phyloP scores from a whole-genome alignment of 2,329 filamentous ascomycete species.

The Pyrenochaeta sp. region DNA sequence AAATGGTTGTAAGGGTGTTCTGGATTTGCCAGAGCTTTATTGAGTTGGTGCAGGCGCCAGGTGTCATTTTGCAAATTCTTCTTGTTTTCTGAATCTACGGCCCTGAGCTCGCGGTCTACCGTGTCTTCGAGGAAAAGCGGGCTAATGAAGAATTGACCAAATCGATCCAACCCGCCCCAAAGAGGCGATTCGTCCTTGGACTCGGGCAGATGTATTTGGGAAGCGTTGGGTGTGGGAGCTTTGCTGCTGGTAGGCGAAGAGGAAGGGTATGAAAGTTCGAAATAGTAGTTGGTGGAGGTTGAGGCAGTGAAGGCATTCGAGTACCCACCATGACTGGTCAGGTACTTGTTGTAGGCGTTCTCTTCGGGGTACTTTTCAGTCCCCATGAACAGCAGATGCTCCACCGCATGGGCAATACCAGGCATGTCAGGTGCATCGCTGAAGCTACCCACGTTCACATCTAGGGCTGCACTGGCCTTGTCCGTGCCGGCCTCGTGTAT shows the following conservation, averaged over 20 bases:
- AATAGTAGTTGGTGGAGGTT: constrained; percentile 97
- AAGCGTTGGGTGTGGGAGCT: constrained; percentile 46
- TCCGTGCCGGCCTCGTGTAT: constrained; percentile 96
- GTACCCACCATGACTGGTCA: constrained; percentile 86
- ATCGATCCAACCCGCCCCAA: constrained; percentile 85
- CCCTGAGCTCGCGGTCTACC: constrained; percentile 83
- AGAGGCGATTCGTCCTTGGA: constrained; percentile 65
- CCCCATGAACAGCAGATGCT: constrained; percentile 98
- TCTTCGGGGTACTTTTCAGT: constrained; percentile 87
- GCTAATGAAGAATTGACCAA: constrained; percentile 92
- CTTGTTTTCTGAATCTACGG: constrained; percentile 96
- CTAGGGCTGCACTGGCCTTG: constrained; percentile 93
- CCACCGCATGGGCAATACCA: constrained; percentile 93
- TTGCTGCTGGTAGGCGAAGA: constrained; percentile 62
- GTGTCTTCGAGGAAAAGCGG: constrained; percentile 87
- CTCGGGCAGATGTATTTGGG: constrained; percentile 45
- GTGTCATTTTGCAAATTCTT: constrained; percentile 93
- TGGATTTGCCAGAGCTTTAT: constrained; percentile 87
- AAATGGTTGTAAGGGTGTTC: constrained; percentile 91
- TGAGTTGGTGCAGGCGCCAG: constrained; percentile 87
- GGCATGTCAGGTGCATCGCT: constrained; percentile 91
- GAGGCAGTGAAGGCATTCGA: constrained; percentile 95
- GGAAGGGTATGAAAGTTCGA: constrained; percentile 87
- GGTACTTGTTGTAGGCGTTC: constrained; percentile 91
- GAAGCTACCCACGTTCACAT: constrained; percentile 96